A percentile compares a stretch with the other conserved stretches of the same genome.
These are phyloP conservation scores for Colletotrichum lupini DNA, from an alignment of 2,329 filamentous ascomycete species.

Conservation along the genomic window DNA sequence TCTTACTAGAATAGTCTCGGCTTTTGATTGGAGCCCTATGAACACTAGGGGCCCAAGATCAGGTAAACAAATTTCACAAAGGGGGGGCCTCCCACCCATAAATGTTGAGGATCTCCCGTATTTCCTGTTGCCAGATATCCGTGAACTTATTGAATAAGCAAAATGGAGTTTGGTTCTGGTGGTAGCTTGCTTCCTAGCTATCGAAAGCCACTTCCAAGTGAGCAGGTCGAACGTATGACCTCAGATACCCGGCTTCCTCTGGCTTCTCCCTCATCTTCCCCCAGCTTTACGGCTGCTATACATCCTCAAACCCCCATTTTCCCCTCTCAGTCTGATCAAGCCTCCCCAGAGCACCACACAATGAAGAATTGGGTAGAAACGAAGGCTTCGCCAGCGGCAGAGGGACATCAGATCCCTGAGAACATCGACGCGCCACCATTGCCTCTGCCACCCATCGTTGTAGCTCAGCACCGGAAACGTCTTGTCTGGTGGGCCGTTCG, in stretches of 20 bases:
- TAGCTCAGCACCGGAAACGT: background rate
- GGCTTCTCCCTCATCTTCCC: background rate
- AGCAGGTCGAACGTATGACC: background rate
- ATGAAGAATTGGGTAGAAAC: background rate
- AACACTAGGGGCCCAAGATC: conserved; percentile 22
- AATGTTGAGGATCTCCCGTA: too few species aligned
- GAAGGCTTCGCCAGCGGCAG: background rate
- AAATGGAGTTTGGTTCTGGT: background rate
- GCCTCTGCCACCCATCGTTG: background rate
- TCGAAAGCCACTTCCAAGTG: background rate
- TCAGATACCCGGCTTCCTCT: background rate
- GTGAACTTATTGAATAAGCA: background rate
- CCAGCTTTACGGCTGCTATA: background rate
- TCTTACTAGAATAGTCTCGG: background rate
- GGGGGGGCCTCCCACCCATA: too few species aligned
- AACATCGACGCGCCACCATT: background rate
- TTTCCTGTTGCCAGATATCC: too few species aligned
- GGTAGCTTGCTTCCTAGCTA: background rate
- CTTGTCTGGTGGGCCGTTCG: conserved; percentile 37
- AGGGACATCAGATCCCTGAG: background rate
- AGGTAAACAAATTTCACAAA: too few species aligned
- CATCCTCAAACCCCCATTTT: background rate
- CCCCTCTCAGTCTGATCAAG: background rate
- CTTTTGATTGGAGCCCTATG: background rate
- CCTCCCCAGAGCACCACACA: background rate